Evolutionary conservation across 805 yeast species (phyloP), one percentile per base, ranked within the genome.

Genomic region (Wickerhamomyces queroliae): DNA sequence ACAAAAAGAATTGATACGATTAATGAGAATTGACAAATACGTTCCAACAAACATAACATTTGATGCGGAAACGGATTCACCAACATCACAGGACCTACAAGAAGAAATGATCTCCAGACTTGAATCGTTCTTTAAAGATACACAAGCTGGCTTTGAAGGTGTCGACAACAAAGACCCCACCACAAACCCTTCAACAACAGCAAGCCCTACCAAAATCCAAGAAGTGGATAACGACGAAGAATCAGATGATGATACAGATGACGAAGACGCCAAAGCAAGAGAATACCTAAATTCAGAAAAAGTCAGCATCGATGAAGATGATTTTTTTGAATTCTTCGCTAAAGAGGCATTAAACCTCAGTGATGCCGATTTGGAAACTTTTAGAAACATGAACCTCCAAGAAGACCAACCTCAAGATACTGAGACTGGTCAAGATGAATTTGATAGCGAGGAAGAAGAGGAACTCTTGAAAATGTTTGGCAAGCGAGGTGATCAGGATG

Each of bases 301-400:
- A 10, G 53, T 67, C 15, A 73, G 65, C 38, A 74, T 80, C 8
- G 78, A 76, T 49, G 85, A 79, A 47, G 87, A 80, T 52, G 87
- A 81, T 49, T 81, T 81, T 51, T 76, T 80, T 48, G 88, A 81
- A 52, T 80, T 67, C 48, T 77, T 78, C 52, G 60, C 76, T 11
- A 67, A 69, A 40, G 73, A 78, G 23, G 85, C 79, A 0, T 48
- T 80, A 20, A 66, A 75, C 18, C 39, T 79, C 43, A 53, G 65
- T 0, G 67, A 69, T 15, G 70, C 66, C 5, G 74, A 76, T 16
- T 48, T 79, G 9, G 73, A 65, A 27, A 46, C 55, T 7, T 60
- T 62, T 38, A 56, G 68, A 41, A 45, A 44, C 13, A 26, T 48
- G 21, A 29, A 8, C 6, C 4, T 34, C 2, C n/a, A 21, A 17